Percentiles rank a stretch among this genome's conserved stretches.
phyloP scores from a whole-genome alignment of 176 grass and related monocot species.

The Panicum miliaceum region DNA sequence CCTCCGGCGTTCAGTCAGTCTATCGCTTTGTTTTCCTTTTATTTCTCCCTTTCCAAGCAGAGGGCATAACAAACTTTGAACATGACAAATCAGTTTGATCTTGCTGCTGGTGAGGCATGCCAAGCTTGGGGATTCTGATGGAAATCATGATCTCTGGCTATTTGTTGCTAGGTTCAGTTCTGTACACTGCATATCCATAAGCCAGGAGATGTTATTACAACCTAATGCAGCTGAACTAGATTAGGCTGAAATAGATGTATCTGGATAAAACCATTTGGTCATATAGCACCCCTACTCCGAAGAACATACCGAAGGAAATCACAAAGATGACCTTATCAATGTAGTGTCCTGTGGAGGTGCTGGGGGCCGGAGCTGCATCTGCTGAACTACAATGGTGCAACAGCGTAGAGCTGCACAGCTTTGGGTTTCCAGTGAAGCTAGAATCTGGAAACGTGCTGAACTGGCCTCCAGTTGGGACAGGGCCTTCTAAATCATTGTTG shows the following conservation, averaged over 20 bases:
- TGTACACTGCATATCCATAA: neutral
- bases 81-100: neutral
- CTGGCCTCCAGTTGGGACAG: conserved; percentile 28
- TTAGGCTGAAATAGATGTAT: neutral
- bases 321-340: conserved; percentile 4
- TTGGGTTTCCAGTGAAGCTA: conserved; percentile 40
- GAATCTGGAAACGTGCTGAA: conserved; percentile 39
- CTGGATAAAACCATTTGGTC: conserved; percentile 36
- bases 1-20: too few species aligned
- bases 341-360: neutral
- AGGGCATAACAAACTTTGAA: neutral
- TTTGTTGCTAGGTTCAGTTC: neutral
- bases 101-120: neutral
- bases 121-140: neutral
- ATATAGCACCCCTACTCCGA: conserved; percentile 32
- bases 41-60: neutral
- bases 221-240: neutral
- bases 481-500: conserved; percentile 43
- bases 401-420: conserved; percentile 29
- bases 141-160: neutral
- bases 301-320: conserved; percentile 15
- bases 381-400: neutral
- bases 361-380: neutral
- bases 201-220: neutral
- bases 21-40: neutral